A percentile compares a stretch with the other conserved stretches of the same genome.
Evolutionary conservation across 768 basidiomycete genomes (phyloP).

Genomic region (Tulasnella sp.): DNA sequence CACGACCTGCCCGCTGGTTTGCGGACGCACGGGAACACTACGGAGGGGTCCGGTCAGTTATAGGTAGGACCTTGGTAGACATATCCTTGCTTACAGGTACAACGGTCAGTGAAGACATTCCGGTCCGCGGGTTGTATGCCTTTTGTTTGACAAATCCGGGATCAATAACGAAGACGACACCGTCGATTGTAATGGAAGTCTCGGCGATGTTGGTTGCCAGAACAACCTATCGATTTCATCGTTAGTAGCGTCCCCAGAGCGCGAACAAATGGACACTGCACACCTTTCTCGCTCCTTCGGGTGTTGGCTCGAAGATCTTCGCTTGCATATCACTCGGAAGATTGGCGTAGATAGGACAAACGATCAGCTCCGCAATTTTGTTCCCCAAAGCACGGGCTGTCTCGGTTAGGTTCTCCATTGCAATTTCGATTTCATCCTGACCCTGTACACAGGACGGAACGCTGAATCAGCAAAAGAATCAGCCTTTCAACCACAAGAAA

Average conservation of each 20-base stretch:
- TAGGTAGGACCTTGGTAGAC: neutral
- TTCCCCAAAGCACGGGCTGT: constrained; percentile 92
- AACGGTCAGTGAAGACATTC: constrained; percentile 95
- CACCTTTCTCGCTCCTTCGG: constrained; percentile 85
- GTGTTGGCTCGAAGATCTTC: constrained; percentile 98
- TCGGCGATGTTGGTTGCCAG: constrained; percentile 99
- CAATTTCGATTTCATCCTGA: constrained; percentile 98
- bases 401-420: constrained; percentile 93
- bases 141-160: constrained; percentile 99
- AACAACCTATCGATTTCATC: constrained; percentile 54
- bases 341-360: constrained; percentile 98
- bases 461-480: constrained; percentile 21
- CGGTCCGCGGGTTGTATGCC: constrained; percentile 95
- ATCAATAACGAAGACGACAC: constrained; percentile 98
- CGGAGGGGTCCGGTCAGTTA: neutral
- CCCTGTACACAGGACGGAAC: constrained; percentile 52
- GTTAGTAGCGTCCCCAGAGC: neutral
- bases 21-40: constrained; percentile 97
- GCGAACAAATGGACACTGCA: neutral
- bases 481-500: neutral
- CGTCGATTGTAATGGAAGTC: constrained; percentile 98
- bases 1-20: constrained; percentile 93
- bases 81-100: constrained; percentile 69
- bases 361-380: constrained; percentile 88
- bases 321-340: constrained; percentile 99